Evolutionary conservation across 176 grass and related monocot genomes (phyloP).

Genomic region (Aegilops speltoides): DNA sequence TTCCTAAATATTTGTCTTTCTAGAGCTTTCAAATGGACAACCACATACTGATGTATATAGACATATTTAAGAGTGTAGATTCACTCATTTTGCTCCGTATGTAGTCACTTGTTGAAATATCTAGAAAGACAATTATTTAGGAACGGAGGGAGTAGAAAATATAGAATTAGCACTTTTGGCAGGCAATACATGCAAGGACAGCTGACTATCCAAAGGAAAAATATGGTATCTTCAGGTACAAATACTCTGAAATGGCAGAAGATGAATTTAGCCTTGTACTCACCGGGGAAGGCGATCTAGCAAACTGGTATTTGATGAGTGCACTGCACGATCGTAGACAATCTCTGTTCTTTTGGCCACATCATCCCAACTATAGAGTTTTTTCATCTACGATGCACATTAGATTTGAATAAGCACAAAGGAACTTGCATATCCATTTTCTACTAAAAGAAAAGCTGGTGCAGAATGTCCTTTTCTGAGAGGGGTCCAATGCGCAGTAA

Average conservation of each 20-base stretch:
- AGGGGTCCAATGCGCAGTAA: neutral
- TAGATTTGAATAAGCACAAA: slow-evolving; percentile 12
- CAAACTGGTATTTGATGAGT: slow-evolving; percentile 50
- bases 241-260: slow-evolving; percentile 26
- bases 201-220: neutral
- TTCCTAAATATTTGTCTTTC: too few species aligned
- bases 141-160: too few species aligned
- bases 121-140: too few species aligned
- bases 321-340: slow-evolving; percentile 69
- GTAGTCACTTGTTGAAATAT: too few species aligned
- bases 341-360: slow-evolving; percentile 90
- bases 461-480: too few species aligned
- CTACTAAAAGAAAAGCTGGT: neutral
- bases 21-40: too few species aligned
- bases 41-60: too few species aligned
- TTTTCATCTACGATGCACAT: slow-evolving; percentile 67
- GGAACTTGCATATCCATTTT: neutral
- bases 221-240: neutral
- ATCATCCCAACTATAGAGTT: slow-evolving; percentile 93
- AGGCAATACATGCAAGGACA: neutral
- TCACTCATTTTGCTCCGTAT: too few species aligned
- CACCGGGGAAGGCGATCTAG: slow-evolving; percentile 73
- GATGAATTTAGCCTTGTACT: slow-evolving; percentile 9
- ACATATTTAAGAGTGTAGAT: too few species aligned
- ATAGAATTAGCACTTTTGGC: too few species aligned